Evolutionary conservation across 139 green algal species (phyloP), one percentile per base, ranked within the genome.

Genomic region (Chlamydomonas eustigma): DNA sequence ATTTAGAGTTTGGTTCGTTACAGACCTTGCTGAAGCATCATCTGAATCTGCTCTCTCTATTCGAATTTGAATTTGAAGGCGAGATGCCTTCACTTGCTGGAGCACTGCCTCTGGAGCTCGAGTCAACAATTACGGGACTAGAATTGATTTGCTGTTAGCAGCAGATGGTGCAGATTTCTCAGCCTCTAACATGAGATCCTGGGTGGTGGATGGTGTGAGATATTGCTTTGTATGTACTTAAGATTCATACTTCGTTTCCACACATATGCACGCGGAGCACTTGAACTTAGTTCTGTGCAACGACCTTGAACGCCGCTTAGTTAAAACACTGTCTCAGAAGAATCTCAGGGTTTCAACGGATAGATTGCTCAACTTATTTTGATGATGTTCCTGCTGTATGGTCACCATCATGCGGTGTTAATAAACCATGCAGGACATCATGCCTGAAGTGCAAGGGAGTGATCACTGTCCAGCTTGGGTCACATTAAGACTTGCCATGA

Each of bases 51-150:
- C 50, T 63, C 50, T 63, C 50, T 63, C 50, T 63, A 63, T 63
- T 24, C 24, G 22, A 30, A 18, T 63, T 63, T 63, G 22, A 63
- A 63, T 24, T 18, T 63, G 50, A 76, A 86, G 88, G 39, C 73
- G 25, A 0, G 28, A 82, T 8, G 92, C 89, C 0, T 97, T 85
- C 79, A 96, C 91, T 1, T 96, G 91, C 78, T 97, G 92, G 92
- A 87, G 70, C 68, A 86, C 81, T 2, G 68, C 76, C 8, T 86
- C 79, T 0, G 82, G 86, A 0, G 91, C 90, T 0, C 81, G 92
- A 6, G 44, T 80, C 32, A 92, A 92, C 77, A 95, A 97, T 79
- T 94, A 90, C 51, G 92, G 92, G 64, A 78, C 73, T 18, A 78
- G 92, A 2, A 97, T 97, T 5, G 92, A 97, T 78, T 28, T 70